Conservation (phyloP, 306 rosid species). For the Lablab purpureus region DNA sequence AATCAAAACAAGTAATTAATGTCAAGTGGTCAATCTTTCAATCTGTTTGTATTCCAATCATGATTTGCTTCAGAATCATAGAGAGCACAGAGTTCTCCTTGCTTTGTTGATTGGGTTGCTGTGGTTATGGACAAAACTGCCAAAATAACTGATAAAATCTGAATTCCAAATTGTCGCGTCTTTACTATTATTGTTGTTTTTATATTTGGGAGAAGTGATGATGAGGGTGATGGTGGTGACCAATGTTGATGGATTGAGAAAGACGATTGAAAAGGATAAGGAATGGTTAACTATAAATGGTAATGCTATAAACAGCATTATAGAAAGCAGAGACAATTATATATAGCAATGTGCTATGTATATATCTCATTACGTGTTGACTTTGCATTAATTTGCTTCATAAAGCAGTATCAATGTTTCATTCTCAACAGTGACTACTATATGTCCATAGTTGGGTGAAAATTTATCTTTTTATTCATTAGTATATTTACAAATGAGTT, state of each 20-base stretch:
- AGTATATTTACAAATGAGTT: too few species aligned
- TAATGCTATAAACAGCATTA: neutral
- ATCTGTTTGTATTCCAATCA: constrained; percentile 27
- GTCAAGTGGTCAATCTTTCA: constrained; percentile 4
- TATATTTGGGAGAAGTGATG: neutral
- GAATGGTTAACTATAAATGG: neutral
- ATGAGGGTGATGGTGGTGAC: neutral
- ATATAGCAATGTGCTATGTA: neutral
- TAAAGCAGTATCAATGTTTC: neutral
- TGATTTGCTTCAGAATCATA: constrained; percentile 28
- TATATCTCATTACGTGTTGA: neutral
- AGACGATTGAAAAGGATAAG: neutral
- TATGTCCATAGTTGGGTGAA: too few species aligned
- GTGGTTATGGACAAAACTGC: neutral
- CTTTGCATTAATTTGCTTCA: neutral
- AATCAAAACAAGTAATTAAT: neutral
- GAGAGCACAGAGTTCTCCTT: constrained; percentile 28
- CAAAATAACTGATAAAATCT: neutral
- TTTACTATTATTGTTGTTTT: neutral
- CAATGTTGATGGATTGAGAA: neutral
- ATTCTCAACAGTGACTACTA: neutral
- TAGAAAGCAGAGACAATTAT: neutral
- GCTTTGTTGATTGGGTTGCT: neutral
- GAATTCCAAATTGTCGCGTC: neutral
- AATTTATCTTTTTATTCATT: too few species aligned